Base-by-base conservation (phyloP, 805 yeast species). In the Spathaspora boniae region DNA sequence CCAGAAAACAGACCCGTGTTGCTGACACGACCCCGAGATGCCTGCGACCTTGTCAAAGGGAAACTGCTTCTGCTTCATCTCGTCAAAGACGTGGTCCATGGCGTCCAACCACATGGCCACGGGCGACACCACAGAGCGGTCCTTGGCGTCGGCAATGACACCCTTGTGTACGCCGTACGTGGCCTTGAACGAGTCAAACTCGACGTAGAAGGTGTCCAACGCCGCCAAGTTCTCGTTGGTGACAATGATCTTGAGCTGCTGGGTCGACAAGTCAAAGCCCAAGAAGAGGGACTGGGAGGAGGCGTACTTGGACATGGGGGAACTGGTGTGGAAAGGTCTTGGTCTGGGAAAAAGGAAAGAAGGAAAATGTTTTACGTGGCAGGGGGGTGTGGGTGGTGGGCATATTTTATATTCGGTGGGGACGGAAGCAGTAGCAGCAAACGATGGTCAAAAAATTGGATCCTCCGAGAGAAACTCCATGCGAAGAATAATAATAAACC, bases 61-160 rank as follows among this genome's bases (percentile, higher is more conserved):
- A 47, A 86, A 78, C 1, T 56, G 48, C 21, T 72, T 74, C 1
- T 50, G 31, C 42, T 64, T 54, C 78, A 82, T 72, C 52, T 63
- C 60, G 9, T 47, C 57, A 38, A 88, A 71, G 4, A 85, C 60
- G 37, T 74, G 52, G 50, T 89, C 91, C 21, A 88, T 47, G 0
- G 96, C 86, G 43, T 84, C 95, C 26, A 88, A 64, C 94, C 95
- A 89, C 87, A 87, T 81, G n/a, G 68, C 73, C 9, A 88, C 93
- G 0, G 96, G 95, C 6, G 93, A 81, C 31, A 74, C 70, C 16
- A 87, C 78, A 38, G 78, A 81, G 9, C 82, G 81, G 1, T 72
- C 63, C 11, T 60, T 64, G 1, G 71, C 75, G 34, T 75, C 62
- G 17, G 69, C 57, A 33, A 69, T 65, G 7, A 88, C 96, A 25